These are phyloP conservation scores for Insectozyma bohioensis DNA, from an alignment of 1,139 yeast genomes.

Conservation along the genomic window DNA sequence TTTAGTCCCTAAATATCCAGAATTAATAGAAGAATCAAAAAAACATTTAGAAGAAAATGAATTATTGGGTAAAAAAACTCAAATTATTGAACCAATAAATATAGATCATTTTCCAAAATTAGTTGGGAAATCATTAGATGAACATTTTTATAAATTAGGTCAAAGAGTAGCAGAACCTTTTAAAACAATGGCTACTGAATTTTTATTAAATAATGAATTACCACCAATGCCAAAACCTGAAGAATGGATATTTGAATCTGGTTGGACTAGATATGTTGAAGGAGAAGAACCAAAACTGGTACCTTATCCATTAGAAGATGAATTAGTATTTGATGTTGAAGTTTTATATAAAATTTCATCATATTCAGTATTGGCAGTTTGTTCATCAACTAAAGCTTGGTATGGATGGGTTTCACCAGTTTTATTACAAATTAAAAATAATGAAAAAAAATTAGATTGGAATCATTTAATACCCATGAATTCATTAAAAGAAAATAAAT, in stretches of 20 bases:
- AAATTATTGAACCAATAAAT: conserved; percentile 58
- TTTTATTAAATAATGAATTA: conserved; percentile 32
- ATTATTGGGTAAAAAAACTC: conserved; percentile 77
- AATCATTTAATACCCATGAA: conserved; percentile 78
- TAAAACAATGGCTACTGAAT: conserved; percentile 40
- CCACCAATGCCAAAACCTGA: conserved; percentile 45
- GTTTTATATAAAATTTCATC: conserved; percentile 72
- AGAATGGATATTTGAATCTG: conserved; percentile 59
- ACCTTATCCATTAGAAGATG: conserved; percentile 62
- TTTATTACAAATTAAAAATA: conserved; percentile 47
- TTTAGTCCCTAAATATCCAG: conserved; percentile 25
- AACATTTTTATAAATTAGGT: conserved; percentile 81
- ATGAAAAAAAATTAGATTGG: conserved; percentile 32
- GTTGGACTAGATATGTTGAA: conserved; percentile 78
- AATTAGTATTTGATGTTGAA: conserved; percentile 87
- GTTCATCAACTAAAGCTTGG: conserved; percentile 81
- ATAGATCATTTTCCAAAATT: conserved; percentile 63
- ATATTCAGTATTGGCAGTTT: conserved; percentile 81
- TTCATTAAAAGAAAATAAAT: conserved; percentile 44
- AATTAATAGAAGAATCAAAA: conserved; percentile 57
- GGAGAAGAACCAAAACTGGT: conserved; percentile 59
- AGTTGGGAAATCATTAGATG: conserved; percentile 71
- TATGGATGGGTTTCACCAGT: conserved; percentile 94
- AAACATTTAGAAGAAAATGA: conserved; percentile 62
- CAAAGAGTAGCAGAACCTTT: conserved; percentile 61